Evolutionary conservation across 129 eudicot species (phyloP).

Genomic region (Flaveria linearis): DNA sequence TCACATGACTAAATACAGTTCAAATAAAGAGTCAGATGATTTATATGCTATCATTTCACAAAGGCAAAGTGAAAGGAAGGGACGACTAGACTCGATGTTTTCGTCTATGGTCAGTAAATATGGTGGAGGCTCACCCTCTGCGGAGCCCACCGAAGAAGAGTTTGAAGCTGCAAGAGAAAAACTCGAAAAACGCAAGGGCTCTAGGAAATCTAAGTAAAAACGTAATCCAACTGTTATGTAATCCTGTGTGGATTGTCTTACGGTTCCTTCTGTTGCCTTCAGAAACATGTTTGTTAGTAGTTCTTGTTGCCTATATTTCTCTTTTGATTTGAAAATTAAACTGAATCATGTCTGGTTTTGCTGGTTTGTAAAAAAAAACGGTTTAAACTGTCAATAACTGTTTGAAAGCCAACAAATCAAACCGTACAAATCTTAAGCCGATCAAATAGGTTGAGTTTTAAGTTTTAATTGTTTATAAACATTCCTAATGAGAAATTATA

Average conservation of each 20-base stretch:
- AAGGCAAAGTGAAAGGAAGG: conserved; percentile 76
- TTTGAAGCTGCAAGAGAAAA: conserved; percentile 80
- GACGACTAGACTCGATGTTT: conserved; percentile 67
- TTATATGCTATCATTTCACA: conserved; percentile 75
- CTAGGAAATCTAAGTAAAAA: conserved; percentile 51
- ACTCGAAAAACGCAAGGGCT: conserved; percentile 48
- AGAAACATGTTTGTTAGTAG: background rate
- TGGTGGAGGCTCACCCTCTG: conserved; percentile 50
- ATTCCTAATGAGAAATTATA: background rate
- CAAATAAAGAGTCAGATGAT: conserved; percentile 64
- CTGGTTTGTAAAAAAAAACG: background rate
- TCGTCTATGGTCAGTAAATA: conserved; percentile 67
- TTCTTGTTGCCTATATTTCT: background rate
- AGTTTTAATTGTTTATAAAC: background rate
- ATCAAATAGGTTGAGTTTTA: background rate
- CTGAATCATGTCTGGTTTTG: no score
- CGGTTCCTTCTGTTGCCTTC: background rate
- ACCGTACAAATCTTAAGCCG: background rate
- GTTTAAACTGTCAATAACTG: background rate
- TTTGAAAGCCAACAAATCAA: background rate
- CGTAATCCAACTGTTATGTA: conserved; percentile 9
- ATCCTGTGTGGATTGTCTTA: background rate
- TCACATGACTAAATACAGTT: conserved; percentile 42
- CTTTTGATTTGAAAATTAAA: background rate
- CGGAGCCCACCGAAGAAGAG: conserved; percentile 93